phyloP scores from a whole-genome alignment of 2,329 filamentous ascomycete species.

The Pseudogymnoascus sp. region DNA sequence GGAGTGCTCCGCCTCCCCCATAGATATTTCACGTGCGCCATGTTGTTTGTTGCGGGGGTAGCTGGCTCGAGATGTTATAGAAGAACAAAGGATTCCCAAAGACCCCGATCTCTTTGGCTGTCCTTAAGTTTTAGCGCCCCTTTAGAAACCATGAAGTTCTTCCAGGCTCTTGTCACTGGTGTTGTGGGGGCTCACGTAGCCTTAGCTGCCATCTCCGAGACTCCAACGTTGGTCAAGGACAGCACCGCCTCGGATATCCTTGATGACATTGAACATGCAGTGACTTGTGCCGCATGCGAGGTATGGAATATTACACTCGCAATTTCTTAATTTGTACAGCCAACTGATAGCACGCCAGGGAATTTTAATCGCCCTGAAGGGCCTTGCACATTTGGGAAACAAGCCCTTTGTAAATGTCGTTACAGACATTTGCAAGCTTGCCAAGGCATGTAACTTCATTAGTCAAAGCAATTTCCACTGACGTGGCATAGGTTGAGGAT shows the following conservation, averaged over 20 bases:
- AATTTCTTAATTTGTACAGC: neutral
- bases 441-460: slow-evolving; percentile 18
- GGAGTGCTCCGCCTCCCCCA: neutral
- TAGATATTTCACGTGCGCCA: neutral
- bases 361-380: slow-evolving; percentile 37
- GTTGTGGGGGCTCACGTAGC: neutral
- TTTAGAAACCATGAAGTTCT: slow-evolving; percentile 3
- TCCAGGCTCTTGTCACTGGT: neutral
- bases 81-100: neutral
- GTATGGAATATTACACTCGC: slow-evolving; percentile 25
- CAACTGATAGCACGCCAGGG: slow-evolving; percentile 14
- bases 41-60: neutral
- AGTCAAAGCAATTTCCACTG: neutral
- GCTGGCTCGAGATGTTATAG: neutral
- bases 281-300: slow-evolving; percentile 29
- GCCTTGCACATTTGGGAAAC: slow-evolving; percentile 38
- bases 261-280: slow-evolving; percentile 27
- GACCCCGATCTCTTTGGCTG: neutral
- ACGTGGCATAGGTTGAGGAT: slow-evolving; percentile 28
- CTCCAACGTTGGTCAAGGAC: neutral
- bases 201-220: neutral
- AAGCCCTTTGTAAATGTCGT: slow-evolving; percentile 33
- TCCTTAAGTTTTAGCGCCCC: neutral
- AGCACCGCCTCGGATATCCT: slow-evolving; percentile 20
- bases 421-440: slow-evolving; percentile 30